Conservation (phyloP, 805 yeast species). For the Candida boidinii region DNA sequence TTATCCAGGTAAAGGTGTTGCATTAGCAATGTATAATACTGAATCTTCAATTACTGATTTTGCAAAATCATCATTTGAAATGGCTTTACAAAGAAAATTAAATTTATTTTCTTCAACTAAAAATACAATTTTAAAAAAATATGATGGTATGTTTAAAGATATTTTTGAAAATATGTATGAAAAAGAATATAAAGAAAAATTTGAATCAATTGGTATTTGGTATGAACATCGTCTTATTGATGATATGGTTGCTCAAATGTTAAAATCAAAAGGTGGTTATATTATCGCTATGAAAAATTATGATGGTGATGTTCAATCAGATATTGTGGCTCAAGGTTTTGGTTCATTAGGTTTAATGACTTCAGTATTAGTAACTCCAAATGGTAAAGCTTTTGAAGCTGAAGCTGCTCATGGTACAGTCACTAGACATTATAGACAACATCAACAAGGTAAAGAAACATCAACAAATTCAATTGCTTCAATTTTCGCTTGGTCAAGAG, state of each 20-base stretch:
- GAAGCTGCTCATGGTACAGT: slow-evolving; percentile 99
- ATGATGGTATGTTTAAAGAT: slow-evolving; percentile 95
- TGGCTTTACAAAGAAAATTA: slow-evolving; percentile 71
- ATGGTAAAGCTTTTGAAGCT: slow-evolving; percentile 89
- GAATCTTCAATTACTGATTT: slow-evolving; percentile 84
- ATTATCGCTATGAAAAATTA: slow-evolving; percentile 95
- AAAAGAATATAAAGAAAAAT: slow-evolving; percentile 53
- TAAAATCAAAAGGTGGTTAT: slow-evolving; percentile 91
- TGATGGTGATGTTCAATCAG: slow-evolving; percentile 96
- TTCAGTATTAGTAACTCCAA: slow-evolving; percentile 93
- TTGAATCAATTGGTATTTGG: slow-evolving; percentile 82
- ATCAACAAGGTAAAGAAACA: slow-evolving; percentile 95
- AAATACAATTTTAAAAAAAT: slow-evolving; percentile 87
- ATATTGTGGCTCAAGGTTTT: slow-evolving; percentile 96
- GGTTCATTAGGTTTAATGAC: slow-evolving; percentile 97
- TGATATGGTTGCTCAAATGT: slow-evolving; percentile 99
- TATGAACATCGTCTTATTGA: slow-evolving; percentile 95
- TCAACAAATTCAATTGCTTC: slow-evolving; percentile 97
- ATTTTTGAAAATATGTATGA: slow-evolving; percentile 79
- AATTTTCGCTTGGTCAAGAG: slow-evolving; percentile 95
- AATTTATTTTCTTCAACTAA: slow-evolving; percentile 86
- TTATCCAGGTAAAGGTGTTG: slow-evolving; percentile 70
- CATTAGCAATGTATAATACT: slow-evolving; percentile 92
- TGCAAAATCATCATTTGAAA: slow-evolving; percentile 86
- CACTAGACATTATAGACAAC: slow-evolving; percentile 92